Conservation (phyloP, 1,284 basidiomycete genomes). For the Porogramme epimiltina region DNA sequence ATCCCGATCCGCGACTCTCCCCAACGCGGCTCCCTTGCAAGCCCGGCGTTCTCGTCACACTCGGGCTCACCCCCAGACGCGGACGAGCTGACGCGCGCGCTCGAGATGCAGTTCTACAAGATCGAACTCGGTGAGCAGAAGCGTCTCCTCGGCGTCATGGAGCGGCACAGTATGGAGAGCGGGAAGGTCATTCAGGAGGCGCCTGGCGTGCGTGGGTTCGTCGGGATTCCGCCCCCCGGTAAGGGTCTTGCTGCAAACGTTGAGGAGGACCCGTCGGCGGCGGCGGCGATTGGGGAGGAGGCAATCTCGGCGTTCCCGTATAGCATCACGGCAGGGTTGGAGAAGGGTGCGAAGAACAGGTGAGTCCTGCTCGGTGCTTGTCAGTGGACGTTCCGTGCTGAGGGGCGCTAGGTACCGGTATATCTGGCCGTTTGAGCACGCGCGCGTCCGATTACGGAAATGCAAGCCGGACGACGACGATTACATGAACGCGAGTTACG, state of each 20-base stretch:
- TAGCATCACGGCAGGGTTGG: constrained; percentile 94
- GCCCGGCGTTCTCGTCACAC: constrained; percentile 8
- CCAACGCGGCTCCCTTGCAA: neutral
- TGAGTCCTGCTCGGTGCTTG: constrained; percentile 36
- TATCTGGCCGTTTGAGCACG: constrained; percentile 97
- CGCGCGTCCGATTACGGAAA: constrained; percentile 74
- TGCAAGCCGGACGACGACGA: constrained; percentile 64
- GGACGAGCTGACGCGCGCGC: constrained; percentile 59
- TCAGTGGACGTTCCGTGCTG: neutral
- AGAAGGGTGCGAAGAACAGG: constrained; percentile 94
- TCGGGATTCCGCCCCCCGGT: constrained; percentile 4
- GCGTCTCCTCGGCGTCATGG: constrained; percentile 89
- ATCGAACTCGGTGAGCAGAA: constrained; percentile 91
- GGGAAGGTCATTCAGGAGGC: constrained; percentile 26
- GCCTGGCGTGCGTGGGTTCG: constrained; percentile 8
- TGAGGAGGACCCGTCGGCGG: constrained; percentile 11
- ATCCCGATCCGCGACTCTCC: neutral
- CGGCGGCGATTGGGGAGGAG: constrained; percentile 13
- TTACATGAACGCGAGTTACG: constrained; percentile 92
- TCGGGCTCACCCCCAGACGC: constrained; percentile 34
- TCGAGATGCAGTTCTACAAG: constrained; percentile 90
- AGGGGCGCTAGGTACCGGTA: constrained; percentile 91
- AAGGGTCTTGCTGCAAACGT: constrained; percentile 2
- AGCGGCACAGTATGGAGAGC: constrained; percentile 76
- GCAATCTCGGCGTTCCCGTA: constrained; percentile 64